These are phyloP conservation scores for Erysimum cheiranthoides DNA, from an alignment of 345 rosid species.

Conservation along the genomic window DNA sequence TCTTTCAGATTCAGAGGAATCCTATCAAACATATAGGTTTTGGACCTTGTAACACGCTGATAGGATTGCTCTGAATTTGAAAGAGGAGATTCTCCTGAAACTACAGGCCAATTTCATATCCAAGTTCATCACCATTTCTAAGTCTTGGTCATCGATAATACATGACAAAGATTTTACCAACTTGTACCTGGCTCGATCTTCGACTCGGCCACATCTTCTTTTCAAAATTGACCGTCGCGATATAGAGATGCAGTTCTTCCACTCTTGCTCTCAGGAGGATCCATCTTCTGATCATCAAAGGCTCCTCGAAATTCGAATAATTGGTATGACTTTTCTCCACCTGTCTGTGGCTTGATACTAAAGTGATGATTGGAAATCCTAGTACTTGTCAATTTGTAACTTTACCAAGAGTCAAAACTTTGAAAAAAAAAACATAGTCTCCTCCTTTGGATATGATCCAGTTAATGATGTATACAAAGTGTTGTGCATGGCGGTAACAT, in stretches of 20 bases:
- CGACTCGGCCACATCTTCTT: not conserved
- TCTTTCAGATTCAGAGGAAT: not conserved
- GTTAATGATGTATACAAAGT: not conserved
- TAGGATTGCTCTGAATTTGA: not conserved
- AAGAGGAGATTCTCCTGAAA: not conserved
- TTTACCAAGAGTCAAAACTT: not conserved
- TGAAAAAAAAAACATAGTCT: not conserved
- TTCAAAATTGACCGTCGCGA: not conserved
- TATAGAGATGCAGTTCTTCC: not conserved
- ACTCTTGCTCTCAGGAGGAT: not conserved
- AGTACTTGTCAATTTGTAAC: slow-evolving; percentile 8
- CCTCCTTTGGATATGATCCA: slow-evolving; percentile 19
- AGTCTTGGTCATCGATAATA: not conserved
- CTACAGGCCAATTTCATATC: not conserved
- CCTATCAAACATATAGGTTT: not conserved
- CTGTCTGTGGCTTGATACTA: not conserved
- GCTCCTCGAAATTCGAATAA: not conserved
- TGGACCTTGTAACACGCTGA: not conserved
- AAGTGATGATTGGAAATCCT: slow-evolving; percentile 8
- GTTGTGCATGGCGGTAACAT: too few relatives aligned
- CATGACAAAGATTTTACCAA: not conserved
- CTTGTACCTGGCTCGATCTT: not conserved
- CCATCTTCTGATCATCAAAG: not conserved
- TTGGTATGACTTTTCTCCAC: not conserved
- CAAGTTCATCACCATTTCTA: not conserved